phyloP scores from a whole-genome alignment of 2,329 filamentous ascomycete species.

The Alternaria conjuncta region DNA sequence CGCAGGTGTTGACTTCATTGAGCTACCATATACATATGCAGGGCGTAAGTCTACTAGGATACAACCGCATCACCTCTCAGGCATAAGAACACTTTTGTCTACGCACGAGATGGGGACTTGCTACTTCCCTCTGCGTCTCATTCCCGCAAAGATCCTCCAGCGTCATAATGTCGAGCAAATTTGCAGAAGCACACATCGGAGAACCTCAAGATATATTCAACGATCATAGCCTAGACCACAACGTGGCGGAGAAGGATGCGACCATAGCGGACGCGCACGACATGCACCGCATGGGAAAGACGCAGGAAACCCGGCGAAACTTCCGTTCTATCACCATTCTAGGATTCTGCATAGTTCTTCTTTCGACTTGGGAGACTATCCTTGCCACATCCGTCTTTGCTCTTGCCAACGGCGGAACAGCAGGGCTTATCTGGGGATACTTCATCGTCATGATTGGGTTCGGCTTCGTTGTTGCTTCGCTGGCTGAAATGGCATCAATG shows the following conservation, averaged over 20 bases:
- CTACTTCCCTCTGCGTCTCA: not conserved
- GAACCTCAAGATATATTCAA: not conserved
- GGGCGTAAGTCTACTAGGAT: not conserved
- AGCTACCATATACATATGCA: not conserved
- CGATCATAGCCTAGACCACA: not conserved
- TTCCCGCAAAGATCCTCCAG: not conserved
- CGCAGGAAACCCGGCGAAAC: conserved; percentile 24
- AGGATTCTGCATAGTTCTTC: conserved; percentile 26
- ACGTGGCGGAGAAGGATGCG: conserved; percentile 16
- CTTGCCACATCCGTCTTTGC: conserved; percentile 21
- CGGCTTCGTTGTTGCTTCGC: conserved; percentile 27
- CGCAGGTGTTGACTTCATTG: not conserved
- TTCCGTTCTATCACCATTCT: conserved; percentile 23
- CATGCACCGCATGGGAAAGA: conserved; percentile 35
- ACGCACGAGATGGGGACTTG: not conserved
- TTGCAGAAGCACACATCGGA: not conserved
- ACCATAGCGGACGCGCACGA: conserved; percentile 24
- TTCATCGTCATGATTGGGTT: conserved; percentile 33
- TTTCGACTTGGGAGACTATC: conserved; percentile 31
- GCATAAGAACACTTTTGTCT: not conserved
- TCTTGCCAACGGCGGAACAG: conserved; percentile 36
- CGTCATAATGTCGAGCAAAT: not conserved
- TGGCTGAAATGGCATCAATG: conserved; percentile 48
- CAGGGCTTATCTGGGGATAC: conserved; percentile 40
- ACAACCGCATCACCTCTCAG: not conserved